Conservation (phyloP, 305 asterid genomes). For the Fraxinus nigra region DNA sequence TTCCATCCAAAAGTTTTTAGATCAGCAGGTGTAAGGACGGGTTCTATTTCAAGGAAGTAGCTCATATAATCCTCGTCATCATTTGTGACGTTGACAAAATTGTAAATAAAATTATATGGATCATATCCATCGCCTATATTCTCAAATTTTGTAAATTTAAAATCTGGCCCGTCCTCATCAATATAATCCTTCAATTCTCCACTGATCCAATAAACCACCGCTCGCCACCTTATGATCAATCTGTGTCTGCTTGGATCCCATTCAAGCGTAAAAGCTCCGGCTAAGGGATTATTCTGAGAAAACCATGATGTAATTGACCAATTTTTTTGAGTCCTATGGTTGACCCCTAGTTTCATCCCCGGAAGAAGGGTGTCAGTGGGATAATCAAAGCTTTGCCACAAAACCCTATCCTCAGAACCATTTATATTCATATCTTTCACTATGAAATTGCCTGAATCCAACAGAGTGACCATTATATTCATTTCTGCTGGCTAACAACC, state of each 20-base stretch:
- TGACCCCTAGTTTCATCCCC: slow-evolving; percentile 43
- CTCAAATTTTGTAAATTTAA: slow-evolving; percentile 19
- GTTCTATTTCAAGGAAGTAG: slow-evolving; percentile 15
- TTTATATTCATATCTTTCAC: slow-evolving; percentile 16
- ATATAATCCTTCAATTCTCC: slow-evolving; percentile 25
- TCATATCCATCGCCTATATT: slow-evolving; percentile 1
- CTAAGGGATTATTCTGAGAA: slow-evolving; percentile 22
- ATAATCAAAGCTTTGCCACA: slow-evolving; percentile 51
- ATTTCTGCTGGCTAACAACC: too few species aligned
- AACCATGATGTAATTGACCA: slow-evolving; percentile 43
- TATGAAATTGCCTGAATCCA: slow-evolving; percentile 39
- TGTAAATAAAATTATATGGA: slow-evolving; percentile 11
- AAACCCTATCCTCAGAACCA: background rate
- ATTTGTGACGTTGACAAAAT: slow-evolving; percentile 10
- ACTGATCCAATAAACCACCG: slow-evolving; percentile 35
- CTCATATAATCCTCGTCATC: slow-evolving; percentile 25
- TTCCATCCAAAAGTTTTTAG: slow-evolving; percentile 29
- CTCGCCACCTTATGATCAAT: slow-evolving; percentile 26
- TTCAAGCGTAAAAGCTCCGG: slow-evolving; percentile 36
- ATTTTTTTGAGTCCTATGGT: slow-evolving; percentile 25
- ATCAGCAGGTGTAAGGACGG: background rate
- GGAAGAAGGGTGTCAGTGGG: slow-evolving; percentile 53
- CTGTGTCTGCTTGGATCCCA: background rate
- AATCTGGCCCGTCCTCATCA: background rate
- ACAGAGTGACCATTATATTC: slow-evolving; percentile 34